phyloP scores from a whole-genome alignment of 75 land plant genomes.

The Pinus tabuliformis region DNA sequence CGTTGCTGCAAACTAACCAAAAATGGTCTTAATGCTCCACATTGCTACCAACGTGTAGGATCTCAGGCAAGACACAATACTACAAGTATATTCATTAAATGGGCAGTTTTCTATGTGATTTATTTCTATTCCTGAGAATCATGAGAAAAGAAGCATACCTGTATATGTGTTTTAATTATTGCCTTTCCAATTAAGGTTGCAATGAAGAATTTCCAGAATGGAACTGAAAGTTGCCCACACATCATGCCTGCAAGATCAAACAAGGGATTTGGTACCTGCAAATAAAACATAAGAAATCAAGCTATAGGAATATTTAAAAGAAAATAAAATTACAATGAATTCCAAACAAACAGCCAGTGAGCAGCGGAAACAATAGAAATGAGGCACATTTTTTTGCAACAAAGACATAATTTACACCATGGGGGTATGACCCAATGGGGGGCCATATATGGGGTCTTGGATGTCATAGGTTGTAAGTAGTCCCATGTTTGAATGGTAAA shows the following conservation, averaged over 20 bases:
- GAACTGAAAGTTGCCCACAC: constrained; percentile 93
- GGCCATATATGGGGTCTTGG: too few relatives aligned
- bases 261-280: constrained; percentile 92
- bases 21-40: too few relatives aligned
- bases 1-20: not conserved
- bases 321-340: not conserved
- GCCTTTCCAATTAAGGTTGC: constrained; percentile 94
- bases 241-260: constrained; percentile 97
- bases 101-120: too few relatives aligned
- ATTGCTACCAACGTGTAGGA: too few relatives aligned
- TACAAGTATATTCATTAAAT: too few relatives aligned
- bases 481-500: not conserved
- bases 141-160: constrained; percentile 34
- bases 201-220: constrained; percentile 91
- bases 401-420: not conserved
- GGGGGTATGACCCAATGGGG: too few relatives aligned
- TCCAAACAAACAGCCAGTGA: not conserved
- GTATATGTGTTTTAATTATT: constrained; percentile 88
- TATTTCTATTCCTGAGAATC: too few relatives aligned
- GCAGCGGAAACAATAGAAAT: not conserved
- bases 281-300: constrained; percentile 2
- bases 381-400: not conserved
- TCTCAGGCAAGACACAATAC: too few relatives aligned
- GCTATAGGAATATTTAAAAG: not conserved
- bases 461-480: not conserved